Evolutionary conservation across 805 yeast species (phyloP).

Genomic region (Lipomyces chichibuensis): DNA sequence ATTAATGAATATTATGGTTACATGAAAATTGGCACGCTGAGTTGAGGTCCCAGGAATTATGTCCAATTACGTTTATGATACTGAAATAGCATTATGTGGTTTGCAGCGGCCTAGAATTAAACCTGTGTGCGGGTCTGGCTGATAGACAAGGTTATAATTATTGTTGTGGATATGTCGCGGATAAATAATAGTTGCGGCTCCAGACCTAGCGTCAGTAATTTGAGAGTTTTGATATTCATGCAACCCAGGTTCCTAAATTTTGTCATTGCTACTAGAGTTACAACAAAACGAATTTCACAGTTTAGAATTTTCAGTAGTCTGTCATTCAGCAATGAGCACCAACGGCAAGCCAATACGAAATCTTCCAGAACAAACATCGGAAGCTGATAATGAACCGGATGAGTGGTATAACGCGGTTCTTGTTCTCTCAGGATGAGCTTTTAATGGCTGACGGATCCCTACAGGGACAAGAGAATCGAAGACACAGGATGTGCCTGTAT

Average conservation of each 20-base stretch:
- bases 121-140: not conserved
- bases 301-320: not conserved
- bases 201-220: too few species aligned
- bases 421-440: not conserved
- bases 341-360: slow-evolving; percentile 5
- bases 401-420: slow-evolving; percentile 55
- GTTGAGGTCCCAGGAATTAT: not conserved
- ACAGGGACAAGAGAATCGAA: slow-evolving; percentile 69
- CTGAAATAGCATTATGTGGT: not conserved
- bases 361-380: not conserved
- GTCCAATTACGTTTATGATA: not conserved
- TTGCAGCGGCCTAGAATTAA: not conserved
- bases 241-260: not conserved
- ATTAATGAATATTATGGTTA: not conserved
- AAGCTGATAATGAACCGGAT: slow-evolving; percentile 65
- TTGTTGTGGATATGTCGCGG: not conserved
- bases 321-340: slow-evolving; percentile 5
- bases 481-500: slow-evolving; percentile 72
- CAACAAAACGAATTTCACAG: not conserved
- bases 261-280: not conserved
- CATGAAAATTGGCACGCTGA: not conserved
- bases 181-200: not conserved
- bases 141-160: not conserved
- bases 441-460: slow-evolving; percentile 5
- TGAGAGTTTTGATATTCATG: too few species aligned